A percentile compares a stretch with the other conserved stretches of the same genome.
Evolutionary conservation across 2,329 filamentous ascomycete genomes (phyloP).

Genomic region (Dactylellina sp.): DNA sequence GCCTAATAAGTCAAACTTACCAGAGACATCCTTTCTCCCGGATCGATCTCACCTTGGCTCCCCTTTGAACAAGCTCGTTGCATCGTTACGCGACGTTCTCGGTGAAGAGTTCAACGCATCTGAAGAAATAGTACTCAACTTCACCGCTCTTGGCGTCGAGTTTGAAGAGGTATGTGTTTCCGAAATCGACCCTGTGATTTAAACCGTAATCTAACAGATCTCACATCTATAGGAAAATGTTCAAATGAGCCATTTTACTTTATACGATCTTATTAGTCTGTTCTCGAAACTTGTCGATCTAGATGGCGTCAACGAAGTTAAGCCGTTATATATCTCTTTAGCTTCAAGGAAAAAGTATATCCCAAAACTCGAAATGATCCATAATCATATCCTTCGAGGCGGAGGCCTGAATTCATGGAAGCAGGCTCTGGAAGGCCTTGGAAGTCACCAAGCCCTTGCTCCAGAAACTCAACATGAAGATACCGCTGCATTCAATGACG

Average conservation of each 20-base stretch:
- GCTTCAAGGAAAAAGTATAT: conserved; percentile 52
- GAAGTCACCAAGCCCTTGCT: not conserved
- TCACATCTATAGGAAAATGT: conserved; percentile 35
- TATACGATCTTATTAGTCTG: conserved; percentile 43
- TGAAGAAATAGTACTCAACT: conserved; percentile 49
- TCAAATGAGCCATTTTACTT: conserved; percentile 45
- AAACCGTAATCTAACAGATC: conserved; percentile 4
- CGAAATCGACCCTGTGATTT: not conserved
- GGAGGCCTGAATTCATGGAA: conserved; percentile 47
- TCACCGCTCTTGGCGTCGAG: conserved; percentile 44
- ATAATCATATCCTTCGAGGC: conserved; percentile 38
- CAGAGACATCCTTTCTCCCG: conserved; percentile 45
- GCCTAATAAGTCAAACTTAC: conserved; percentile 18
- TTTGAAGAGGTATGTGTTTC: conserved; percentile 49
- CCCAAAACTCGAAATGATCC: conserved; percentile 47
- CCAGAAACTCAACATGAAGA: conserved; percentile 13
- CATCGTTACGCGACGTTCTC: conserved; percentile 48
- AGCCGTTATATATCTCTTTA: conserved; percentile 37
- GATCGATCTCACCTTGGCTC: conserved; percentile 40
- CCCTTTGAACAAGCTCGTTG: conserved; percentile 47
- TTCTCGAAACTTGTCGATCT: conserved; percentile 35
- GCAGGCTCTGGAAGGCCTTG: not conserved
- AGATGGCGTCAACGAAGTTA: conserved; percentile 37
- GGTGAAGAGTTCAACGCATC: conserved; percentile 48
- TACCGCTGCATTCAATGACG: not conserved